A percentile compares a stretch with the other conserved stretches of the same genome.
Conservation (phyloP, 352 stramenopile species). For the Phytophthora sojae region DNA sequence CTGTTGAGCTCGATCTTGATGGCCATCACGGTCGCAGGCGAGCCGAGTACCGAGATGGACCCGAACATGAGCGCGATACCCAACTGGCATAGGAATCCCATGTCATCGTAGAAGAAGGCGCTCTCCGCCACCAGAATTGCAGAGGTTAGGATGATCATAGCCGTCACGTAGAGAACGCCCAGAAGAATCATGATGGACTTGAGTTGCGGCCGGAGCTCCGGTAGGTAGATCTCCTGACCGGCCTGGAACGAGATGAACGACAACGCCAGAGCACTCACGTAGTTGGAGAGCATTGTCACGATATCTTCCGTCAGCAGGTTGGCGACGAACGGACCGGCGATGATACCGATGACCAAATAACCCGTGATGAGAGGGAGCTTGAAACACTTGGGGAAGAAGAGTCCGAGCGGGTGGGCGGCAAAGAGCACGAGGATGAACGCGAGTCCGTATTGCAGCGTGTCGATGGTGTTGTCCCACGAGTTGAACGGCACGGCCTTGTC, state of each 20-base stretch:
- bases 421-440: neutral
- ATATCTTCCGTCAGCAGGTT: neutral
- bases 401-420: neutral
- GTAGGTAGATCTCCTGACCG: neutral
- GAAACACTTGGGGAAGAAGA: neutral
- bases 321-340: neutral
- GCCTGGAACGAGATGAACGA: neutral
- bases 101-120: neutral
- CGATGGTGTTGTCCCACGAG: neutral
- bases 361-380: neutral
- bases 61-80: too few relatives aligned
- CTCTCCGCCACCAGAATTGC: neutral
- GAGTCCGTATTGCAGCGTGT: neutral
- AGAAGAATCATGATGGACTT: neutral
- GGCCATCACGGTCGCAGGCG: too few relatives aligned
- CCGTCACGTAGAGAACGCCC: neutral
- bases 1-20: conserved; percentile 79
- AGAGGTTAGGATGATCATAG: neutral
- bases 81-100: neutral
- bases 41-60: too few relatives aligned
- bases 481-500: neutral
- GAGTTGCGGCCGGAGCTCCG: neutral
- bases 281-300: neutral
- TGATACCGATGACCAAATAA: neutral
- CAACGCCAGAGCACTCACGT: neutral